Conservation (phyloP, 768 basidiomycete genomes). For the Grammothele lineata region DNA sequence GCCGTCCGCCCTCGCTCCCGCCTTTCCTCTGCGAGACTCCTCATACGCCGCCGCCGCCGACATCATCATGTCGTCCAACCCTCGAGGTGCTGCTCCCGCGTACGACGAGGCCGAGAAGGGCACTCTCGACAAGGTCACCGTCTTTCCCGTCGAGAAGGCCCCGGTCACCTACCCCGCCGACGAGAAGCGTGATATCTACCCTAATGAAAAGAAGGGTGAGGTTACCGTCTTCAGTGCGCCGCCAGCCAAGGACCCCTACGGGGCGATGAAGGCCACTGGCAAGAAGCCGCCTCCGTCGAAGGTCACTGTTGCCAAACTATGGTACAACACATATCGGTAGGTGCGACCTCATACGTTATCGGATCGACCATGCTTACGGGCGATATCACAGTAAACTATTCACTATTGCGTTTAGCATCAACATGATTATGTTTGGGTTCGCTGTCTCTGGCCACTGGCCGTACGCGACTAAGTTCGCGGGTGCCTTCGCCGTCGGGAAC, state of each 20-base stretch:
- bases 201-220: constrained; percentile 36
- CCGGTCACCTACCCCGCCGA: constrained; percentile 24
- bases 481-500: constrained; percentile 73
- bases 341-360: constrained; percentile 6
- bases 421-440: constrained; percentile 54
- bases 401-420: constrained; percentile 53
- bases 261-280: constrained; percentile 32
- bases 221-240: constrained; percentile 25
- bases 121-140: constrained; percentile 35
- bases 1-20: not conserved
- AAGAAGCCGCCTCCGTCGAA: constrained; percentile 52
- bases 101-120: constrained; percentile 60
- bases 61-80: constrained; percentile 16
- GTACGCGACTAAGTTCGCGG: constrained; percentile 61
- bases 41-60: not conserved
- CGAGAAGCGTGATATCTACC: constrained; percentile 35
- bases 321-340: constrained; percentile 80
- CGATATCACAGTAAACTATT: constrained; percentile 62
- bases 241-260: constrained; percentile 37
- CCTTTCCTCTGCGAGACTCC: not conserved
- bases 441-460: constrained; percentile 62
- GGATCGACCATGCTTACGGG: not conserved
- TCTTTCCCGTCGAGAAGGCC: constrained; percentile 16
- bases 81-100: constrained; percentile 32
- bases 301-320: constrained; percentile 59